Percentiles rank a stretch among this genome's conserved stretches.
Evolutionary conservation across 2,329 filamentous ascomycete species (phyloP).

Genomic region (Chalaropsis thielavioides): DNA sequence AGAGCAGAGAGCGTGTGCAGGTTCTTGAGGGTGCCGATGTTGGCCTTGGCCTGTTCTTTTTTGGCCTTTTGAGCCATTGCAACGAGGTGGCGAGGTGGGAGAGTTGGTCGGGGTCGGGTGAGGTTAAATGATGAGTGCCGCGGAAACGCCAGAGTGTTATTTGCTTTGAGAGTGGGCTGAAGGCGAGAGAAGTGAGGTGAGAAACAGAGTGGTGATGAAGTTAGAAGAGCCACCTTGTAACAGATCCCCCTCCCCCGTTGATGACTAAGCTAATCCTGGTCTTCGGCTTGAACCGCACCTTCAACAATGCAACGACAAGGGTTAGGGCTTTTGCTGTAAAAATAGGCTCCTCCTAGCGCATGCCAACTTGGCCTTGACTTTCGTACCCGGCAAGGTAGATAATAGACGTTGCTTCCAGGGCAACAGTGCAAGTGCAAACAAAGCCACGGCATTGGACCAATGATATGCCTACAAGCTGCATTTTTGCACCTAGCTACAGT

Average conservation of each 20-base stretch:
- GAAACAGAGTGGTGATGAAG: background rate
- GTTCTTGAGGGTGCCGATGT: slow-evolving; percentile 60
- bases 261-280: background rate
- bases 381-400: too few species aligned
- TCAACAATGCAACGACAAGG: background rate
- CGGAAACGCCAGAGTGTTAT: too few species aligned
- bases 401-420: slow-evolving; percentile 15
- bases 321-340: background rate
- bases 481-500: background rate
- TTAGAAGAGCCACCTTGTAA: background rate
- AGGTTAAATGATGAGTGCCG: background rate
- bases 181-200: background rate
- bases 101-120: background rate
- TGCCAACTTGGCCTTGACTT: background rate
- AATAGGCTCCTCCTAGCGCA: background rate
- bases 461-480: background rate
- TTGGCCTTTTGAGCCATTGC: slow-evolving; percentile 49
- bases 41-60: slow-evolving; percentile 59
- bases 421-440: slow-evolving; percentile 14
- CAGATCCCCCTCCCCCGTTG: background rate
- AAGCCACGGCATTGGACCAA: background rate
- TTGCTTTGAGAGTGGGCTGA: background rate
- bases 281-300: background rate
- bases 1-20: slow-evolving; percentile 63
- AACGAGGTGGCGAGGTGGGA: background rate